Percentiles rank a stretch among this genome's conserved stretches.
Evolutionary conservation across 1,284 basidiomycete genomes (phyloP).

Genomic region (Singerocomus inundabilis): DNA sequence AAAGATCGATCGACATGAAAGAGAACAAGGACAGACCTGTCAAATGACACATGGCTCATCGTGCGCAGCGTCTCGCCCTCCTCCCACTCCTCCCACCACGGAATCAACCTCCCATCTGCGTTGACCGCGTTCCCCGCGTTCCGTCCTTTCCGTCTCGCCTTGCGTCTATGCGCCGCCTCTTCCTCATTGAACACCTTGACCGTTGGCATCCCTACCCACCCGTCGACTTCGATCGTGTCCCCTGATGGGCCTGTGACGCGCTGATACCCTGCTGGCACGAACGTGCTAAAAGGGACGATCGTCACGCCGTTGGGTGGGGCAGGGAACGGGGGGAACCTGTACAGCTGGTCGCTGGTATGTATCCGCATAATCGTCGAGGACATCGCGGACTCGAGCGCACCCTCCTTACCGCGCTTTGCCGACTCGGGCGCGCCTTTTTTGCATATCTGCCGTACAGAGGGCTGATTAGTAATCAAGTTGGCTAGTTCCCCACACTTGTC

Average conservation of each 20-base stretch:
- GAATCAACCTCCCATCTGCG: conserved; percentile 25
- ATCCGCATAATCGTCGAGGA: neutral
- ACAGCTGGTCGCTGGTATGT: neutral
- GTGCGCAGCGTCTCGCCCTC: conserved; percentile 37
- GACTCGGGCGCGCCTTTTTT: too few relatives aligned
- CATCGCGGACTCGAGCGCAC: neutral
- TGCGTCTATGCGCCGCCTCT: conserved; percentile 30
- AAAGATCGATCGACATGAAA: neutral
- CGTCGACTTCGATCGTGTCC: conserved; percentile 38
- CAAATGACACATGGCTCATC: conserved; percentile 25
- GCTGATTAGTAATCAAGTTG: conserved; percentile 15
- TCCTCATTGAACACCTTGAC: conserved; percentile 41
- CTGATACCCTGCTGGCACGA: conserved; percentile 37
- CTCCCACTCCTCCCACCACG: conserved; percentile 55
- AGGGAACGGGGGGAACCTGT: conserved; percentile 49
- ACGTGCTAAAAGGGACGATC: conserved; percentile 44
- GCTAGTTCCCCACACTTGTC: too few relatives aligned
- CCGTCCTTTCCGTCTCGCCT: conserved; percentile 30
- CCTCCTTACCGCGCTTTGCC: neutral
- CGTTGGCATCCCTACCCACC: conserved; percentile 44
- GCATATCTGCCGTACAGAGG: too few relatives aligned
- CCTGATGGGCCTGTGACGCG: conserved; percentile 11
- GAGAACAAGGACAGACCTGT: conserved; percentile 31
- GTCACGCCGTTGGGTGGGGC: conserved; percentile 36
- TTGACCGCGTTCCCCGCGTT: conserved; percentile 26